Evolutionary conservation across 192 early-diverging fungal species (phyloP), one percentile per base, ranked within the genome.

Genomic region (Mortierella antarctica): DNA sequence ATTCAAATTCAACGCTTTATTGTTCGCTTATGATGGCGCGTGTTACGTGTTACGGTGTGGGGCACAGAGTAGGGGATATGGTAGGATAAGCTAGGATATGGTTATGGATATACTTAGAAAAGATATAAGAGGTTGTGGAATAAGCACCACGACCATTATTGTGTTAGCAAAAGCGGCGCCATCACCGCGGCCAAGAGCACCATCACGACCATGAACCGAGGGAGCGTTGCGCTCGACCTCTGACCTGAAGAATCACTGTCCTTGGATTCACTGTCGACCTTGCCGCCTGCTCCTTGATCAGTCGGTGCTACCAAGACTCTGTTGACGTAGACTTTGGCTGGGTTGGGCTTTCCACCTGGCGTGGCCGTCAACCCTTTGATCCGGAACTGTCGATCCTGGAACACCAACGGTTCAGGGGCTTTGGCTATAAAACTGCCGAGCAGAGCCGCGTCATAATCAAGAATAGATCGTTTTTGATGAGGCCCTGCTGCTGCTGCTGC

Each of bases 311-410:
- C 17, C 17, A 47, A 12, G 6, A 74, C 46, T 15, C 52, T 55
- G 51, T 65, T 70, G 50, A 70, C 39, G 17, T 11, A 2, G 7
- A 65, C 5, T 13, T 70, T 77, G 31, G 74, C 74, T 8, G 74
- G 74, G 57, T 77, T 77, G 48, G 62, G 67, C 39, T 70, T 59
- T 18, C 67, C 74, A 23, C 74, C 74, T 2, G 74, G 74, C 0
- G 55, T 21, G 14, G 67, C 67, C 21, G 57, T 8, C 18, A 77
- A 12, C 7, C 62, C 67, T 41, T 65, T 70, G 56, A 77, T 77
- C 0, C 57, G 52, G 62, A 77, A 77, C 48, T 77, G 74, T 20
- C 67, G 67, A 59, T 77, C 74, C 61, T 77, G 74, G 6, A 63
- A 21, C 45, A 64, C n/a, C 47, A 59, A n/a, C 31, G 14, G 42